A percentile compares a stretch with the other conserved stretches of the same genome.
These are phyloP conservation scores for Curvularia lunata DNA, from an alignment of 2,329 filamentous ascomycete genomes.

Conservation along the genomic window DNA sequence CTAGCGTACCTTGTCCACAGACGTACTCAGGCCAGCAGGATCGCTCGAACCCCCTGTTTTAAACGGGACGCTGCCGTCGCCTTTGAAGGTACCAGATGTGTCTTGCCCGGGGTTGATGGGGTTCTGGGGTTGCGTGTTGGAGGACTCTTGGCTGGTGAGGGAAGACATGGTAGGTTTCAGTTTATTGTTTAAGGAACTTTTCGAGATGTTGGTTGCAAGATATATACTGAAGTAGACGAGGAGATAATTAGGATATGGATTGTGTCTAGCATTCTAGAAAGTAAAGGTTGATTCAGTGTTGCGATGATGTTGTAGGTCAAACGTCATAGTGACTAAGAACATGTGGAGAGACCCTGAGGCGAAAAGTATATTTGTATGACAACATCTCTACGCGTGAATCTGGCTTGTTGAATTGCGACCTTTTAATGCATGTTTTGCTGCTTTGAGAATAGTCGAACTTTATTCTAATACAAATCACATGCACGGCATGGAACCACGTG, in stretches of 20 bases:
- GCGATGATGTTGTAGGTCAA: background rate
- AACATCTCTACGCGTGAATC: background rate
- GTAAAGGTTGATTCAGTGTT: background rate
- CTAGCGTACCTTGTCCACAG: constrained; percentile 15
- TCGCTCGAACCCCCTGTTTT: constrained; percentile 8
- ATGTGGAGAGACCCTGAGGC: constrained; percentile 5
- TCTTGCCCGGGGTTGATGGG: constrained; percentile 16
- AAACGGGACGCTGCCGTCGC: constrained; percentile 14
- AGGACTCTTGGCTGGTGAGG: constrained; percentile 23
- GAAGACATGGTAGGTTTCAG: constrained; percentile 11
- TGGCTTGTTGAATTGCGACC: background rate
- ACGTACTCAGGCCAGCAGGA: constrained; percentile 9
- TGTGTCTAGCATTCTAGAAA: background rate
- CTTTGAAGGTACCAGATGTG: constrained; percentile 8
- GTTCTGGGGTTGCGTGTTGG: constrained; percentile 20
- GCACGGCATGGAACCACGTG: background rate
- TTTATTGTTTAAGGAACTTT: background rate
- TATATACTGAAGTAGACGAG: background rate
- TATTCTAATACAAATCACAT: background rate
- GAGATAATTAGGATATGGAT: background rate
- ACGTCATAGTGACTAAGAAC: constrained; percentile 16
- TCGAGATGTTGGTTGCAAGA: background rate
- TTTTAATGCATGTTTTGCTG: background rate
- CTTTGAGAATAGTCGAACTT: background rate
- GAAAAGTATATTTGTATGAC: background rate